Percentiles rank a stretch among this genome's conserved stretches.
phyloP scores from a whole-genome alignment of 225 moss, liverwort and hornwort species.

The Straminergon stramineum region DNA sequence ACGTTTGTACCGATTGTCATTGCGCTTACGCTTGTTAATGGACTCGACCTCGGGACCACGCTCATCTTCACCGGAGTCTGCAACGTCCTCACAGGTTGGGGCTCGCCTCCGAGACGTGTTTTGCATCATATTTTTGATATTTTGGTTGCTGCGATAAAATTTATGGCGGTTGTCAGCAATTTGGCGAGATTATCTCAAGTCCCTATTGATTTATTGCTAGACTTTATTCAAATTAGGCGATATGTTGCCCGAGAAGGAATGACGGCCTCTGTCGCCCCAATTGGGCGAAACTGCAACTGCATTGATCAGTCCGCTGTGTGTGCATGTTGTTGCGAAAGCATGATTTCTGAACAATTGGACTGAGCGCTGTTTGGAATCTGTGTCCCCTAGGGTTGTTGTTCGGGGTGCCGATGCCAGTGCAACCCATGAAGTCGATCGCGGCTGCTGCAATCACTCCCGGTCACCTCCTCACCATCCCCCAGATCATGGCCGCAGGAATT shows the following conservation, averaged over 20 bases:
- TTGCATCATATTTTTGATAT: background rate
- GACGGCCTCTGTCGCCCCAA: too few relatives aligned
- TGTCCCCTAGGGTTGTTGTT: conserved; percentile 19
- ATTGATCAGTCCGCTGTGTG: background rate
- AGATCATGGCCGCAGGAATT: conserved; percentile 61
- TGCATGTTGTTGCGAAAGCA: background rate
- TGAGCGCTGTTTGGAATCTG: background rate
- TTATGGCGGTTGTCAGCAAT: background rate
- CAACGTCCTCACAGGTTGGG: conserved; percentile 47
- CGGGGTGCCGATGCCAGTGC: conserved; percentile 72
- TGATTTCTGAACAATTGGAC: background rate
- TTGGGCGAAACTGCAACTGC: background rate
- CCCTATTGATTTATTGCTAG: background rate
- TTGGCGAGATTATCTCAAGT: background rate
- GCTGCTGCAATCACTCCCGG: conserved; percentile 43
- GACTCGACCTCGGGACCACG: conserved; percentile 64
- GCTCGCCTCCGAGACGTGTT: background rate
- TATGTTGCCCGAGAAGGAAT: too few relatives aligned
- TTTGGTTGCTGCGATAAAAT: too few relatives aligned
- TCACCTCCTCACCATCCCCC: conserved; percentile 34
- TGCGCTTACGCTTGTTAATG: conserved; percentile 56
- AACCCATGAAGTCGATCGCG: conserved; percentile 68
- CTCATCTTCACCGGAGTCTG: conserved; percentile 59
- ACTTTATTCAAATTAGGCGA: background rate
- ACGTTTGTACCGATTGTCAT: conserved; percentile 59